Evolutionary conservation across 495 filamentous ascomycete genomes (phyloP).

Genomic region (Annulohypoxylon bovei): DNA sequence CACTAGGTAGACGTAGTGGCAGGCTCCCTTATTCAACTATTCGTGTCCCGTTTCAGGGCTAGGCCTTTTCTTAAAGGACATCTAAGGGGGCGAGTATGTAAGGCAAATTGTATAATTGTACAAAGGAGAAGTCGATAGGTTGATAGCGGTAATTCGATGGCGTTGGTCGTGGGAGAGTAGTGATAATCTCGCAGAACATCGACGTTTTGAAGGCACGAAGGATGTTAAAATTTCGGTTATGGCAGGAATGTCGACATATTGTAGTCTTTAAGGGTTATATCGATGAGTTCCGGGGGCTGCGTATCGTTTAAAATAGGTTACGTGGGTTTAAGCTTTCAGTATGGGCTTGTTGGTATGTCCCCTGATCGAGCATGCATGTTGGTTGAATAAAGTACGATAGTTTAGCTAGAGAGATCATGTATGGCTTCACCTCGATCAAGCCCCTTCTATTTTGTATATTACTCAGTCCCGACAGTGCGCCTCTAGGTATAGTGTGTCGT

Average conservation of each 20-base stretch:
- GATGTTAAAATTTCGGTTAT: background rate
- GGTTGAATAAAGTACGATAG: background rate
- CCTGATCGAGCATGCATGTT: background rate
- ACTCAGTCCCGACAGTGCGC: background rate
- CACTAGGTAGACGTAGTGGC: background rate
- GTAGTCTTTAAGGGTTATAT: background rate
- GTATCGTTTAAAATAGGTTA: background rate
- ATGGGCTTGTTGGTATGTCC: background rate
- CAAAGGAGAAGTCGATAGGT: background rate
- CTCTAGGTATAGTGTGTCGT: background rate
- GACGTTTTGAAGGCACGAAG: background rate
- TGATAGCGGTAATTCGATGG: background rate
- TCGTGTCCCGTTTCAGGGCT: too few relatives aligned
- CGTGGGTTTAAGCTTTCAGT: background rate
- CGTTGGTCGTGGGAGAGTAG: background rate
- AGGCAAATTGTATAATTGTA: background rate
- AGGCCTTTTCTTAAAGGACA: too few relatives aligned
- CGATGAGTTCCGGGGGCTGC: background rate
- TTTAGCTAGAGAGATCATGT: background rate
- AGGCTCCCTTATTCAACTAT: background rate
- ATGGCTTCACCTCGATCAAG: background rate
- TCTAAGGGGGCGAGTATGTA: background rate
- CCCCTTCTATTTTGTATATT: background rate
- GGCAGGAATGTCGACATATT: background rate
- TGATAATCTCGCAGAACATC: background rate